These are phyloP conservation scores for Solanum hybrid DNA, from an alignment of 305 asterid genomes.

Conservation along the genomic window DNA sequence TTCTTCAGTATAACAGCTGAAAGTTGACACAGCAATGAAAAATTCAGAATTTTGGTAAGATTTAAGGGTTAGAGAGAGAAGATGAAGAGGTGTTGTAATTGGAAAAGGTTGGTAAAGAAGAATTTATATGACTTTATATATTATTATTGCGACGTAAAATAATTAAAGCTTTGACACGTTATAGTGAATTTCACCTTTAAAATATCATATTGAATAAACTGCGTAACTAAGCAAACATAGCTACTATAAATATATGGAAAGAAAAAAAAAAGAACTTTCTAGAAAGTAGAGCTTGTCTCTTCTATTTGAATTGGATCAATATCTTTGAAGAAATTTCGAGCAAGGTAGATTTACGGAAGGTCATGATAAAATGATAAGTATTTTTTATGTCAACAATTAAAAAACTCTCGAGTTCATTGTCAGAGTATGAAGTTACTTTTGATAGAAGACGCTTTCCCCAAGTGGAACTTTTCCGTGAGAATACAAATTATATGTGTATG, in stretches of 20 bases:
- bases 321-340: neutral
- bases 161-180: neutral
- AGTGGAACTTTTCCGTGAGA: no score
- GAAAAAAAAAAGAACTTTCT: neutral
- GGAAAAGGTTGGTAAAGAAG: neutral
- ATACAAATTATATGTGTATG: no score
- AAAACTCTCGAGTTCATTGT: no score
- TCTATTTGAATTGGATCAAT: neutral
- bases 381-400: no score
- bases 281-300: neutral
- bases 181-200: no score
- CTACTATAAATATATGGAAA: no score
- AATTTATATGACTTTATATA: neutral
- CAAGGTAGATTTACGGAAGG: no score
- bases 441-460: no score
- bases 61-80: neutral
- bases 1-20: neutral
- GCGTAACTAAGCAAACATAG: no score
- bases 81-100: neutral
- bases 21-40: neutral
- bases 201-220: no score
- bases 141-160: neutral
- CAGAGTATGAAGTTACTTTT: no score
- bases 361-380: neutral
- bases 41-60: neutral